Percentiles rank a stretch among this genome's conserved stretches.
phyloP scores from a whole-genome alignment of 2,329 filamentous ascomycete genomes.

The Fusarium pseudocircinatum region DNA sequence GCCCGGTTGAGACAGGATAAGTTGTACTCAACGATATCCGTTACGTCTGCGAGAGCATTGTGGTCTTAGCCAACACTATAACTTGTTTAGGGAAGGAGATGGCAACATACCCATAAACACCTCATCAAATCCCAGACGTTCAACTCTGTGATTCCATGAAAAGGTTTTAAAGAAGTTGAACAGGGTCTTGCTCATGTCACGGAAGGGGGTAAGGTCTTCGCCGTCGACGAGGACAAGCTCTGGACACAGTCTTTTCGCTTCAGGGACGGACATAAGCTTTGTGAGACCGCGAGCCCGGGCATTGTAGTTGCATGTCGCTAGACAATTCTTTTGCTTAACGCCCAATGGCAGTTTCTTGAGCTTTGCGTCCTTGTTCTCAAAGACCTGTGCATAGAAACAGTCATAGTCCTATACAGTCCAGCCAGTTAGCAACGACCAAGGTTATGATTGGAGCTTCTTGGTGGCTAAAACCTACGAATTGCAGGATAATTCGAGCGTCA shows the following conservation, averaged over 20 bases:
- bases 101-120: conserved; percentile 62
- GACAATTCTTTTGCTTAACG: conserved; percentile 91
- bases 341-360: conserved; percentile 80
- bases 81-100: not conserved
- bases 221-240: conserved; percentile 87
- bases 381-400: conserved; percentile 94
- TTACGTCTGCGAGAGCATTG: conserved; percentile 71
- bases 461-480: conserved; percentile 72
- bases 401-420: conserved; percentile 71
- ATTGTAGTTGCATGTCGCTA: conserved; percentile 94
- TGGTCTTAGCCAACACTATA: conserved; percentile 5
- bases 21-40: conserved; percentile 88
- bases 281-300: conserved; percentile 76
- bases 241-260: conserved; percentile 82
- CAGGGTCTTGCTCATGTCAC: conserved; percentile 84
- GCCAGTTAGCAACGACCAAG: conserved; percentile 15
- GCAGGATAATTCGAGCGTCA: conserved; percentile 77
- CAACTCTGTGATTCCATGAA: conserved; percentile 81
- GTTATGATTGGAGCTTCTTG: not conserved
- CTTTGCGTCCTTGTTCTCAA: conserved; percentile 81
- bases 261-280: conserved; percentile 87
- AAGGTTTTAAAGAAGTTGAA: conserved; percentile 77
- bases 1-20: conserved; percentile 73
- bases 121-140: conserved; percentile 91
- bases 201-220: conserved; percentile 86